Base-by-base conservation (phyloP, 768 basidiomycete genomes). In the Peribolospora kevripleyi region DNA sequence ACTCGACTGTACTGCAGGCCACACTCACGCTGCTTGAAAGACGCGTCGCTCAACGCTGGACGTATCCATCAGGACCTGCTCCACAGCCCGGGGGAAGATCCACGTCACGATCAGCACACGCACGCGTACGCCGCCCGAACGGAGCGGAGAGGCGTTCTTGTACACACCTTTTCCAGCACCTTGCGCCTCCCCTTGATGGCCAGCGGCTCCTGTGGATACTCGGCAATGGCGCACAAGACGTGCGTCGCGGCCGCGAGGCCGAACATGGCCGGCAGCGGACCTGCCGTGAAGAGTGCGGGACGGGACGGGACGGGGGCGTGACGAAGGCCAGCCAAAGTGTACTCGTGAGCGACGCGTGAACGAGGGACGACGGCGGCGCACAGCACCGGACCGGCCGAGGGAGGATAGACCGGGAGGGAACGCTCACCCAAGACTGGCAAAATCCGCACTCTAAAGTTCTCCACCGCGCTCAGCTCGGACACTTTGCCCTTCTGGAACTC, bases 361-460 rank as follows among this genome's bases (percentile, higher is more conserved):
- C 14, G 49, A 36, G 3, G 50, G 48, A 52, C 9, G 14, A 46
- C 9, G 14, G 10, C 46, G 46, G 10, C 46, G 46, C 9, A 9
- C 46, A 2, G 49, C 49, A 10, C 49, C 54, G n/a, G 37, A 9
- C 5, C 46, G 8, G 41, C 51, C 13, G 37, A 40, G 9, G 46
- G 11, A 48, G n/a, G n/a, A 46, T 58, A 61, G 58, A 61, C 61
- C 61, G 11, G 62, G 60, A 0, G 64, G 62, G 9, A 61, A 14
- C 36, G 64, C 75, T 6, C 52, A 79, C 82, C 86, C 3, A 95
- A 73, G 4, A 95, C 91, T 39, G 91, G 91, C 8, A 95, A 66
- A 60, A 95, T 91, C 43, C 91, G 76, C 8, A 97, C 84, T 40
- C 91, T 72, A 69, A 95, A 95, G 65, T 93, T 84, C 63, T 87